Conservation (phyloP, 768 basidiomycete genomes). For the Lyophyllum decastes region DNA sequence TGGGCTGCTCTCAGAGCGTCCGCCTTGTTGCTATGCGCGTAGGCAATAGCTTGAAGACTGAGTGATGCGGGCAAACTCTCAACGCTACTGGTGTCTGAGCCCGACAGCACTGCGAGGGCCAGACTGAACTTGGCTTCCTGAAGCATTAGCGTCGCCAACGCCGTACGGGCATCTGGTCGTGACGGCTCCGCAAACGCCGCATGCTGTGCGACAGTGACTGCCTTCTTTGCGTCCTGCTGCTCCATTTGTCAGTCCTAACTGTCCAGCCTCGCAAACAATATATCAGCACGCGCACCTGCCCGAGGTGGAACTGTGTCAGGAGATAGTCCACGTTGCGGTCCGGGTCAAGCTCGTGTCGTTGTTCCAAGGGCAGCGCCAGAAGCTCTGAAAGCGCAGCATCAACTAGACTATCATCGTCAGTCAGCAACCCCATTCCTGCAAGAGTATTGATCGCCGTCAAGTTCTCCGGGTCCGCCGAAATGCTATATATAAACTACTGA, state of each 20-base stretch:
- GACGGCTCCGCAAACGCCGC: conserved; percentile 61
- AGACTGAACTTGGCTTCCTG: conserved; percentile 42
- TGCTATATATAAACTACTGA: conserved; percentile 42
- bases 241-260: background rate
- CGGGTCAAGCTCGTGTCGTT: conserved; percentile 68
- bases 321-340: conserved; percentile 70
- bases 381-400: conserved; percentile 89
- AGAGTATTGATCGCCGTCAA: conserved; percentile 80
- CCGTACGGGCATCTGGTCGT: conserved; percentile 44
- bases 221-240: conserved; percentile 51
- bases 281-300: conserved; percentile 50
- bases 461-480: conserved; percentile 77
- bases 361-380: conserved; percentile 64
- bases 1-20: conserved; percentile 51
- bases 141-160: conserved; percentile 57
- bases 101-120: conserved; percentile 49
- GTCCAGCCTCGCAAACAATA: background rate
- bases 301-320: conserved; percentile 69
- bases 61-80: conserved; percentile 42
- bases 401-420: conserved; percentile 73
- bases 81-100: conserved; percentile 23
- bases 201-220: conserved; percentile 55
- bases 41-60: conserved; percentile 52
- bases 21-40: conserved; percentile 19
- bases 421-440: conserved; percentile 87